Base-by-base conservation (phyloP, 495 filamentous ascomycete species). In the Lophiotrema nucula region DNA sequence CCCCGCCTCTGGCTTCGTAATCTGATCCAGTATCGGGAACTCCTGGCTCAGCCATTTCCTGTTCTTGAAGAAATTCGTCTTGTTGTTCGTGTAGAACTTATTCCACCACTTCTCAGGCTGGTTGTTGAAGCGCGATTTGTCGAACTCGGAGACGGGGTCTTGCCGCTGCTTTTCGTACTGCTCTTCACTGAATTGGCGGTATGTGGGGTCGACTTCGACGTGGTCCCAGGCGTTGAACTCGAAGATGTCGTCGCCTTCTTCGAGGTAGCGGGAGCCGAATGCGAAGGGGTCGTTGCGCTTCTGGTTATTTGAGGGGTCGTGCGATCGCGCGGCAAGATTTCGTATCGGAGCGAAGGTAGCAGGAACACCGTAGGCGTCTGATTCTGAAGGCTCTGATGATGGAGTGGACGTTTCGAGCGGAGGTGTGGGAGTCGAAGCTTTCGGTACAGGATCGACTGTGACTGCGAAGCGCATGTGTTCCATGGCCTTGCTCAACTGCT, bases 151-250 rank as follows among this genome's bases (percentile, higher is more conserved):
- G 24, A 93, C 92, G 31, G 89, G 92, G 45, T 85, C 76, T 62
- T 83, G 81, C 51, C 90, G 83, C 76, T 98, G 93, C 70, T 83
- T 86, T 26, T 78, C 79, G 67, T 87, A 92, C 71, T 97, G 93
- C 53, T 80, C 70, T 67, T 88, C 81, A 39, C 90, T 86, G 70
- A 90, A 92, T 48, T 85, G 83, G 62, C 83, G 83, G 78, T 95
- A 97, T 23, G 84, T 75, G 51, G 88, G 81, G 69, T 96, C 90
- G 58, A 90, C 86, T 65, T 88, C 84, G 67, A 97, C 93, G 68
- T 97, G 92, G 72, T 98, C 93, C 93, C 93, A 98, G 35, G 93
- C 93, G 71, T 98, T 98, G 83, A 91, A 92, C 67, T 92, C 86
- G 75, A 88, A 97, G 62, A 95, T 85, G 66, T 97, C 81, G 73